Percentiles rank a stretch among this genome's conserved stretches.
These are phyloP conservation scores for Chlorella sp. DNA, from an alignment of 139 green algal species.

Conservation along the genomic window DNA sequence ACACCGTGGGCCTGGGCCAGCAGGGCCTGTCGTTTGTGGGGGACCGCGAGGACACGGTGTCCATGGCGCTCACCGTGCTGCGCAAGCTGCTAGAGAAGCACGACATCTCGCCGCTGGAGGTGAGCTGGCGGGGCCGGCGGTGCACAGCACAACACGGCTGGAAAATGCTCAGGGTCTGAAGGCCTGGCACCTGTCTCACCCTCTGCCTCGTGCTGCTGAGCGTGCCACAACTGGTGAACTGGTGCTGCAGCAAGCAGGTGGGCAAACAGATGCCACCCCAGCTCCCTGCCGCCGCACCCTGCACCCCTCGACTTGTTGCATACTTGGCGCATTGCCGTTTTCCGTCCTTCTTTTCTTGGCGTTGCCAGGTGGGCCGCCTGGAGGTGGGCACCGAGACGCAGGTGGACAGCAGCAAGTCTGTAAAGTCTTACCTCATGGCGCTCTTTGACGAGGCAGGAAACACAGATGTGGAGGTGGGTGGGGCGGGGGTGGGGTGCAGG, in stretches of 20 bases:
- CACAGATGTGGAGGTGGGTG: slow-evolving; percentile 70
- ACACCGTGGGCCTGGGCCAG: slow-evolving; percentile 87
- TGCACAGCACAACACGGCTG: too few species aligned
- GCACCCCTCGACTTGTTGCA: too few species aligned
- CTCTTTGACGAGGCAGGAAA: slow-evolving; percentile 74
- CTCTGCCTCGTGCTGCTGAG: too few species aligned
- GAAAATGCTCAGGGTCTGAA: too few species aligned
- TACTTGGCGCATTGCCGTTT: not conserved
- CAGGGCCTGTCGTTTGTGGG: slow-evolving; percentile 69
- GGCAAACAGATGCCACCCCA: too few species aligned
- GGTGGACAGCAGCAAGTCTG: slow-evolving; percentile 82
- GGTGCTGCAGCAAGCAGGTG: not conserved
- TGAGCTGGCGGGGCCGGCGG: slow-evolving; percentile 38
- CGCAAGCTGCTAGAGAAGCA: slow-evolving; percentile 69
- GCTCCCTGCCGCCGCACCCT: not conserved
- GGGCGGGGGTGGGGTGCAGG: too few species aligned
- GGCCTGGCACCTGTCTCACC: too few species aligned
- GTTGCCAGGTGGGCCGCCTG: slow-evolving; percentile 59
- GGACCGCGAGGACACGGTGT: slow-evolving; percentile 84
- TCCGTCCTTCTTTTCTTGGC: too few species aligned
- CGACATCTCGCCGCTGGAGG: slow-evolving; percentile 39
- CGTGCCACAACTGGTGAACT: too few species aligned
- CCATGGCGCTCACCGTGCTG: slow-evolving; percentile 77
- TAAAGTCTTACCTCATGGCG: slow-evolving; percentile 84
- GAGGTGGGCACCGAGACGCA: slow-evolving; percentile 83